Conservation (phyloP, 2,329 filamentous ascomycete genomes). For the Diaporthe destruens region DNA sequence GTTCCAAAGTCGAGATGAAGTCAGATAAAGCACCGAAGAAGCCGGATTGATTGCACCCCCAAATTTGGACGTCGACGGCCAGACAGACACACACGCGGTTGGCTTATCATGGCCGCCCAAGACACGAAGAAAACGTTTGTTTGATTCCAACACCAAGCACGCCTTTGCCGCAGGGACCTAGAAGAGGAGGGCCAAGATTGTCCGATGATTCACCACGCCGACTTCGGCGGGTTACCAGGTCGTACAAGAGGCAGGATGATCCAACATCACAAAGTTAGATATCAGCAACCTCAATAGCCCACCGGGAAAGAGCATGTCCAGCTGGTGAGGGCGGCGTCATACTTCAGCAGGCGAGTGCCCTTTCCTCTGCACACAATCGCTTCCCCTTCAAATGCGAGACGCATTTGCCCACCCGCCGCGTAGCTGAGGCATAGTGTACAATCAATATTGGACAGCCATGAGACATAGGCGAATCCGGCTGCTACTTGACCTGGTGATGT, state of each 20-base stretch:
- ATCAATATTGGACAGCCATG: neutral
- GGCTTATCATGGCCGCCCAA: neutral
- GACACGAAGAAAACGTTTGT: neutral
- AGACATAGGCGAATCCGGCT: neutral
- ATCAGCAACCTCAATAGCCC: conserved; percentile 1
- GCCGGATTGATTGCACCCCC: neutral
- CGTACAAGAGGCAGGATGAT: neutral
- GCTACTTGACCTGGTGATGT: neutral
- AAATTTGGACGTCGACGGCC: neutral
- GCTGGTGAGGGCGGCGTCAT: neutral
- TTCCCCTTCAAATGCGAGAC: neutral
- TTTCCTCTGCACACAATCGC: neutral
- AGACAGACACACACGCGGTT: neutral
- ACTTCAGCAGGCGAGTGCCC: neutral
- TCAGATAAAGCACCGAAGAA: neutral
- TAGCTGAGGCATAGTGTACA: neutral
- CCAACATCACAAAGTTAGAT: neutral
- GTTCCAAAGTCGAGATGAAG: neutral
- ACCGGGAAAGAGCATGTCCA: neutral
- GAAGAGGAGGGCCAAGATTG: neutral
- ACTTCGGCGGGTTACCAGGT: no score
- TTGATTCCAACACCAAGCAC: neutral
- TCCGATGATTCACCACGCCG: conserved; percentile 5
- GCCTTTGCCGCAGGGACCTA: neutral
- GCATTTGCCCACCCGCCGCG: no score